Base-by-base conservation (phyloP, 495 filamentous ascomycete species). In the Lichina pygmaea region DNA sequence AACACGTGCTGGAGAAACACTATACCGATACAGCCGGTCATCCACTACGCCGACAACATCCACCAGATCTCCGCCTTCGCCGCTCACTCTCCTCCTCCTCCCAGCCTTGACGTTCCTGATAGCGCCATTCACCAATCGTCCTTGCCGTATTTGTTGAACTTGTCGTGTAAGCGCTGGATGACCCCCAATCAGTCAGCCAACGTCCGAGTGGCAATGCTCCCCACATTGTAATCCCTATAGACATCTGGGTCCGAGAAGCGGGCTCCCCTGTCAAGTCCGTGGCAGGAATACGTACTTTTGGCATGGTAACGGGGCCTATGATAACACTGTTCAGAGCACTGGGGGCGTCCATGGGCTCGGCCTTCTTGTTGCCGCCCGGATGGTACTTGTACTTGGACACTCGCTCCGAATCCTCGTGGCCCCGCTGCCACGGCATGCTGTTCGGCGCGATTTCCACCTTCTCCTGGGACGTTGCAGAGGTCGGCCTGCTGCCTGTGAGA, bases 71-170 rank as follows among this genome's bases (percentile, higher is more conserved):
- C 24, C 24, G 24, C 4, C 24, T 24, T 24, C 24, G 24, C 24
- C 24, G 24, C 24, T 24, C 2, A 24, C 24, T 1, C 24, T 24
- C 24, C 24, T 24, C 24, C 24, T 24, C 24, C 24, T 24, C 24
- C 24, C 24, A 24, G 24, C 24, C 24, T 24, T 24, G 24, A 24
- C 24, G 4, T 24, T 24, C 24, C 24, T 24, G 24, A 24, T 24
- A 24, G 24, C 5, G 2, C 36, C 36, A 24, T 24, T 16, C 39
- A 46, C 33, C 39, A 42, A 34, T 38, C 62, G 44, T 94, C 89
- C 73, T 94, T 95, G 62, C 86, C 89, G 70, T 77, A 93, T 72
- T 97, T 97, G 74, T 97, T 97, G 71, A 74, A 95, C 60, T 75
- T 75, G 53, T 95, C 89, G 64, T 97, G 89, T 46, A 91, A 71